These are phyloP conservation scores for Boletellus emodensis DNA, from an alignment of 768 basidiomycete species.

Conservation along the genomic window DNA sequence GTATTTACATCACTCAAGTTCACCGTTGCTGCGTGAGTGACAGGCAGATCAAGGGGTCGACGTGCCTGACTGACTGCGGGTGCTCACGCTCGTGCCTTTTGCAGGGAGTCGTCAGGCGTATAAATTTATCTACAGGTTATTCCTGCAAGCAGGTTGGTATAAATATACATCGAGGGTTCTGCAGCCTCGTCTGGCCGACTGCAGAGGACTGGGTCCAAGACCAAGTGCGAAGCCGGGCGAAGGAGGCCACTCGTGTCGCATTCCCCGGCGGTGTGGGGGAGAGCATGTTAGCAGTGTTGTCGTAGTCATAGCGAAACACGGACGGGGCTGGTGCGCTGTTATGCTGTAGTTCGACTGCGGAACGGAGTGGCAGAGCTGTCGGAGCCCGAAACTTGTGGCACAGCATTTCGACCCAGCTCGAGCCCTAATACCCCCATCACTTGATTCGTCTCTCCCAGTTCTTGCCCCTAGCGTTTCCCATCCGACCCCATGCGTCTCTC, in stretches of 20 bases:
- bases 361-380: constrained; percentile 4
- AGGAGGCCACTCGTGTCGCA: no score
- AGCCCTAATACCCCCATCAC: not conserved
- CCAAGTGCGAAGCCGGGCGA: no score
- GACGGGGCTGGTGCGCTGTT: not conserved
- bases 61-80: not conserved
- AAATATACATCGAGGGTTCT: no score
- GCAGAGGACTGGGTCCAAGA: not conserved
- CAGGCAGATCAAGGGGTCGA: not conserved
- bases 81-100: not conserved
- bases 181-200: not conserved
- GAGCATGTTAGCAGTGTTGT: not conserved
- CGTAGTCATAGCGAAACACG: not conserved
- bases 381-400: constrained; percentile 21
- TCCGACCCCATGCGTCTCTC: constrained; percentile 35
- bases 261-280: no score
- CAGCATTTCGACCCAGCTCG: not conserved
- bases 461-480: not conserved
- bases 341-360: constrained; percentile 4
- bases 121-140: constrained; percentile 6
- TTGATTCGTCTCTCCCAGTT: not conserved
- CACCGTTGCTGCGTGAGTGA: constrained; percentile 29
- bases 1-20: constrained; percentile 35
- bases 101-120: constrained; percentile 26
- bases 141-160: no score